Evolutionary conservation across 2,329 filamentous ascomycete genomes (phyloP).

Genomic region (Teratosphaeria zuluensis): DNA sequence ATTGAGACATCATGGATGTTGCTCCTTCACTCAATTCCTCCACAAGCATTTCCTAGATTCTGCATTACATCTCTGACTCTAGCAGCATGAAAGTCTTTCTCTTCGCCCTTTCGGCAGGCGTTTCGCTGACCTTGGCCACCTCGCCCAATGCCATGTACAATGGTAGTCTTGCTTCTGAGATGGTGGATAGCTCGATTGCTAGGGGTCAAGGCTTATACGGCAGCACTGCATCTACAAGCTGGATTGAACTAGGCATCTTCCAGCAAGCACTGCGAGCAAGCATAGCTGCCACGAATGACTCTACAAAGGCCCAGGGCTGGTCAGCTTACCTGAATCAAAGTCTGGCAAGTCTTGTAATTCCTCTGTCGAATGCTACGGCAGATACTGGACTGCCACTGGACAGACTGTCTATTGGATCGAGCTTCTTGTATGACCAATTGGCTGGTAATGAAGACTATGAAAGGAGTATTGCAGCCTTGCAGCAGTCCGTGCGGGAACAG

Average conservation of each 20-base stretch:
- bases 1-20: not conserved
- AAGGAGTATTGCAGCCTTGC: constrained; percentile 12
- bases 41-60: not conserved
- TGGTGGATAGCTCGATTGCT: constrained; percentile 24
- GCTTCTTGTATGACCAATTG: constrained; percentile 14
- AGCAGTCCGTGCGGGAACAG: constrained; percentile 21
- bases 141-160: not conserved
- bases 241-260: constrained; percentile 26
- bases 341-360: constrained; percentile 10
- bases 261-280: constrained; percentile 23
- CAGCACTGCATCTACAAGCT: constrained; percentile 10
- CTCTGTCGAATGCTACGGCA: constrained; percentile 13
- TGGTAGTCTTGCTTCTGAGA: constrained; percentile 11
- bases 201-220: constrained; percentile 22
- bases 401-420: constrained; percentile 23
- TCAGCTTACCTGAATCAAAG: constrained; percentile 11
- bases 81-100: not conserved
- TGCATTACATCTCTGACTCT: not conserved
- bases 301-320: constrained; percentile 5
- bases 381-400: constrained; percentile 21
- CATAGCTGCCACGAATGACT: constrained; percentile 9
- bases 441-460: constrained; percentile 4
- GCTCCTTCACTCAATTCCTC: not conserved
- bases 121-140: not conserved
- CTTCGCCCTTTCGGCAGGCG: not conserved